Percentiles rank a stretch among this genome's conserved stretches.
These are phyloP conservation scores for Chrysochromulina tobinii DNA, from an alignment of 78 protist genomes.

Conservation along the genomic window DNA sequence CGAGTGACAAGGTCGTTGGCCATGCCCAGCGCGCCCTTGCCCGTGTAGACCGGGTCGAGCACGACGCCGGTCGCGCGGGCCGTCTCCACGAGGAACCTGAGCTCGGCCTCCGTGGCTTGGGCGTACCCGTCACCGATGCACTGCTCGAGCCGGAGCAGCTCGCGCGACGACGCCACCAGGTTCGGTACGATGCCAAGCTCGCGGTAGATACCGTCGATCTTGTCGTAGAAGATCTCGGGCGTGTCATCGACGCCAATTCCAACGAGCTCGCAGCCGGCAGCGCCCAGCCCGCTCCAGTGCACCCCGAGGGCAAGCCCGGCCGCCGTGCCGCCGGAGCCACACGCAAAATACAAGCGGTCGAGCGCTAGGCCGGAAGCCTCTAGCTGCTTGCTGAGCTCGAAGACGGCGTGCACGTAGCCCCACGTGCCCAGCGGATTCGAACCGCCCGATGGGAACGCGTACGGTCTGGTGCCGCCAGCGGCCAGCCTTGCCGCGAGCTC, in stretches of 20 bases:
- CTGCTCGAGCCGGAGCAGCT: background rate
- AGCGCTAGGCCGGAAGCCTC: too few relatives aligned
- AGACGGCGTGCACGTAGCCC: slow-evolving; percentile 31
- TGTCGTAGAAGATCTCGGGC: too few relatives aligned
- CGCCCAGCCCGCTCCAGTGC: background rate
- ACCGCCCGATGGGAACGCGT: slow-evolving; percentile 18
- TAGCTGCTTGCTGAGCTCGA: slow-evolving; percentile 9
- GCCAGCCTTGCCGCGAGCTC: background rate
- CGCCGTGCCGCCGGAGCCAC: slow-evolving; percentile 38
- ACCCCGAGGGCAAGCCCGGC: slow-evolving; percentile 29
- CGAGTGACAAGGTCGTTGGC: background rate
- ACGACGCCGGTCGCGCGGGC: slow-evolving; percentile 8
- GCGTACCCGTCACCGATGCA: slow-evolving; percentile 28
- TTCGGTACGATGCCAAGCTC: too few relatives aligned
- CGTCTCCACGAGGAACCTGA: background rate
- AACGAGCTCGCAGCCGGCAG: background rate
- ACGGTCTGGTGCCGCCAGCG: background rate
- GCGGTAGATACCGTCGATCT: too few relatives aligned
- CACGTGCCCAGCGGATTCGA: slow-evolving; percentile 31
- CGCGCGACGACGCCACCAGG: background rate
- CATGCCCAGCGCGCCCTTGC: background rate
- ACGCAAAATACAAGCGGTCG: background rate
- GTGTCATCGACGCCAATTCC: background rate
- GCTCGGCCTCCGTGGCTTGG: background rate
- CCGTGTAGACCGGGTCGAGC: slow-evolving; percentile 36